Evolutionary conservation across 192 early-diverging fungal species (phyloP).

Genomic region (Gorgonomyces haynaldii): DNA sequence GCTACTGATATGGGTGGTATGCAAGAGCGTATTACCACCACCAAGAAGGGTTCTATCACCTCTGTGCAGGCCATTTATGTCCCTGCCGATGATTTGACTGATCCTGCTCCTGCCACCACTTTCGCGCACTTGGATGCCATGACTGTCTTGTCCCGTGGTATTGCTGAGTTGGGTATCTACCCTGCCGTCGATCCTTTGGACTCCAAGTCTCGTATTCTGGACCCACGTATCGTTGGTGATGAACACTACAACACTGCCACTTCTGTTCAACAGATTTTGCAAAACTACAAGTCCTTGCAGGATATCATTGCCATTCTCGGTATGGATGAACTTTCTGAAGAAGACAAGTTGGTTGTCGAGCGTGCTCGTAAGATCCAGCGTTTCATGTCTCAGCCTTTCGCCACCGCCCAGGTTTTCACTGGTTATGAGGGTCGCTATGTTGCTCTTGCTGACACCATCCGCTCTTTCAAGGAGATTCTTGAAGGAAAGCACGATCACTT

Average conservation of each 20-base stretch:
- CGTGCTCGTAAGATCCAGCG: constrained; percentile 99
- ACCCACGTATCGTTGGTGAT: constrained; percentile 91
- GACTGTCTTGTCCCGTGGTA: constrained; percentile 96
- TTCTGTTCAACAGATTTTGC: constrained; percentile 88
- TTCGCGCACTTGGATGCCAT: constrained; percentile 99
- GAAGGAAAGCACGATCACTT: constrained; percentile 92
- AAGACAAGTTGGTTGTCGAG: constrained; percentile 97
- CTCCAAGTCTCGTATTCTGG: constrained; percentile 95
- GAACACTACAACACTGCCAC: constrained; percentile 93
- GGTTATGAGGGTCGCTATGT: constrained; percentile 95
- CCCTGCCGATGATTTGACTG: constrained; percentile 98
- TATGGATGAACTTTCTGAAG: constrained; percentile 98
- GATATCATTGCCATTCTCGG: constrained; percentile 99
- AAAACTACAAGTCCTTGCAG: constrained; percentile 98
- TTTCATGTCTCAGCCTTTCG: constrained; percentile 98
- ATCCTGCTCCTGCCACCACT: constrained; percentile 97
- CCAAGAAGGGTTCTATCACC: constrained; percentile 99
- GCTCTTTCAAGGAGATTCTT: constrained; percentile 94
- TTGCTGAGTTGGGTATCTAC: constrained; percentile 99
- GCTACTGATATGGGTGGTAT: constrained; percentile 99
- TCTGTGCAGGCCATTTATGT: constrained; percentile 73
- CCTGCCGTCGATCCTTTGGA: constrained; percentile 97
- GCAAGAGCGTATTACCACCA: constrained; percentile 99
- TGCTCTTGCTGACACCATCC: constrained; percentile 73
- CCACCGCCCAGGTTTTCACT: constrained; percentile 93